Conservation (phyloP, 176 grass and related monocot genomes). For the Oryza meridionalis region DNA sequence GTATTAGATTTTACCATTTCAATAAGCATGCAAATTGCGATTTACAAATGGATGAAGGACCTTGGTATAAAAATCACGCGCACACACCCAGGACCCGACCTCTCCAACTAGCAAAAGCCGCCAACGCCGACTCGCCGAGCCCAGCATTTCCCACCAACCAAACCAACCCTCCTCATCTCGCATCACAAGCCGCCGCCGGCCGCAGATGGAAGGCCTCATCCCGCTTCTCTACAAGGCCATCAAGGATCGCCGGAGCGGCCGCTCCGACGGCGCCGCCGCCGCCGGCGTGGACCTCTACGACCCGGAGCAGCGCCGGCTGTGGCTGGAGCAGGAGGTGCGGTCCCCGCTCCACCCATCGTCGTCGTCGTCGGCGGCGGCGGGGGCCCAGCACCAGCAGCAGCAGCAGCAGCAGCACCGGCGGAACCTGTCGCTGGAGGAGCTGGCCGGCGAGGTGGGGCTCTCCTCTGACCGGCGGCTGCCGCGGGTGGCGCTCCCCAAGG, state of each 20-base stretch:
- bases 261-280: neutral
- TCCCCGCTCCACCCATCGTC: constrained; percentile 38
- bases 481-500: constrained; percentile 52
- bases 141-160: constrained; percentile 36
- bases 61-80: constrained; percentile 16
- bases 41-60: too few relatives aligned
- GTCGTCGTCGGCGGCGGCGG: neutral
- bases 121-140: too few relatives aligned
- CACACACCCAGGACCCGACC: neutral
- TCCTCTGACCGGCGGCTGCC: constrained; percentile 36
- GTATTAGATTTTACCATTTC: too few relatives aligned
- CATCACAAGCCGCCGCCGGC: neutral
- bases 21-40: too few relatives aligned
- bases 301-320: constrained; percentile 49
- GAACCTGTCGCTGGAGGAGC: constrained; percentile 52
- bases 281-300: constrained; percentile 43
- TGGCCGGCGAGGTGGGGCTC: constrained; percentile 47
- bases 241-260: constrained; percentile 48
- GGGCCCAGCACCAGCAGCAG: neutral
- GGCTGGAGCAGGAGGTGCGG: constrained; percentile 49
- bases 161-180: neutral
- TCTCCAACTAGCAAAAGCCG: neutral
- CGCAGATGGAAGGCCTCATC: constrained; percentile 59
- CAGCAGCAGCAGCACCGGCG: constrained; percentile 2
- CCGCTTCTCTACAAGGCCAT: constrained; percentile 67